Conservation (phyloP, 1,139 yeast genomes). For the Pneumocystis carinii region DNA sequence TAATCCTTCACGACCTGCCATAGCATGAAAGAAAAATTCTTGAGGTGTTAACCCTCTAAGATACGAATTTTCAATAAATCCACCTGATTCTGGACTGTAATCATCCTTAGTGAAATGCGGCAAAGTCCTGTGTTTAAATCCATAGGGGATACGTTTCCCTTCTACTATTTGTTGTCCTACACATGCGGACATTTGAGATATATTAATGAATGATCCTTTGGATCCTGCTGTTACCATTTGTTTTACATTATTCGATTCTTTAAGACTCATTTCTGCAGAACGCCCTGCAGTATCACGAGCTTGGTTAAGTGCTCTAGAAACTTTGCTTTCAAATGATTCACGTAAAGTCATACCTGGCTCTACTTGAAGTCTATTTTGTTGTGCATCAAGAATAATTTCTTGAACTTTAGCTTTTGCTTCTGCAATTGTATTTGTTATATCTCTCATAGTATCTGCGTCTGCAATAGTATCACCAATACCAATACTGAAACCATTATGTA, state of each 20-base stretch:
- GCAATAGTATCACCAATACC: constrained; percentile 99
- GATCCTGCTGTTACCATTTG: constrained; percentile 99
- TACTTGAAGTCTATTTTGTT: constrained; percentile 70
- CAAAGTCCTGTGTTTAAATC: constrained; percentile 86
- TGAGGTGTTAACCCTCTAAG: constrained; percentile 96
- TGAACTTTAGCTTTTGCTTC: constrained; percentile 89
- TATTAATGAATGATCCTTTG: constrained; percentile 95
- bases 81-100: constrained; percentile 94
- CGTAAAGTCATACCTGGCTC: constrained; percentile 99
- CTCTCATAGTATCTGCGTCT: constrained; percentile 88
- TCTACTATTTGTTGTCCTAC: constrained; percentile 99
- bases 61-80: constrained; percentile 94
- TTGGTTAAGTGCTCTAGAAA: constrained; percentile 84
- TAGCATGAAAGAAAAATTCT: constrained; percentile 97
- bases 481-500: constrained; percentile 92
- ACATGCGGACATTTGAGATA: constrained; percentile 99
- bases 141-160: constrained; percentile 98
- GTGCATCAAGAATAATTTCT: constrained; percentile 83
- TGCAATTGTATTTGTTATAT: constrained; percentile 80
- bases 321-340: constrained; percentile 96
- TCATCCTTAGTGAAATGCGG: constrained; percentile 98
- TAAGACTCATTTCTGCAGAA: constrained; percentile 90
- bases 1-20: constrained; percentile 99
- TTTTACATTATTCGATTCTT: constrained; percentile 86
- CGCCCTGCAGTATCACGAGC: constrained; percentile 99